Evolutionary conservation across 352 stramenopile species (phyloP), one percentile per base, ranked within the genome.

Genomic region (Thalassiosira exigua): DNA sequence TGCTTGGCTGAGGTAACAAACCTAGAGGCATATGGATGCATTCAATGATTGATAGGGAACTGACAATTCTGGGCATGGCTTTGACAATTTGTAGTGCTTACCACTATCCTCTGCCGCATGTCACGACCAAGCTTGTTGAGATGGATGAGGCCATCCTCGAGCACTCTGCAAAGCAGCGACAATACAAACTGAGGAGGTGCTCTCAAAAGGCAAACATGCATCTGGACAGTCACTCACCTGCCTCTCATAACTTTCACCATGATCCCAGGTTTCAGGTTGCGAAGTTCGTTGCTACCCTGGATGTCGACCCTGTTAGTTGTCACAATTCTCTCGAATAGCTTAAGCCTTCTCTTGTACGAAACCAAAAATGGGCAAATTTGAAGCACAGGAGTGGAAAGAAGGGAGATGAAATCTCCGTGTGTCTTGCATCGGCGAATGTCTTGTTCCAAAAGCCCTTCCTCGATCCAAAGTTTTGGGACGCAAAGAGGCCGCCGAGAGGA

Each of bases 241-340:
- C 89, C 89, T 41, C 89, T 42, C 24, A 78, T 91, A 19, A 94
- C 90, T 48, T 85, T 85, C 56, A 92, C 84, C 53, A 85, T 82
- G 41, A 90, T 88, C 7, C 86, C 89, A 57, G 83, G 85, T 64
- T 91, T 91, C 14, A 94, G 75, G 36, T 84, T 90, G 42, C 88
- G 79, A 32, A 60, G 42, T 50, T 87, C 84, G 59, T 93, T 92
- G 53, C 73, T 79, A 46, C 82, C 79, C 74, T 90, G 80, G 27
- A 91, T 82, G 4, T 84, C 85, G 14, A 73, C 22, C n/a, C 82
- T 75, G 58, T 83, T 85, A 19, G 80, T 91, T 21, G 75, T 90
- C 4, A 92, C 72, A 61, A 94, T 91, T 27, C 82, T 57, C 60
- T 92, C 88, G 81, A 94, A 94, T 1, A 94, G 67, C 60, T 87